Conservation (phyloP, 2,329 filamentous ascomycete genomes). For the Paecilomyces niveus region DNA sequence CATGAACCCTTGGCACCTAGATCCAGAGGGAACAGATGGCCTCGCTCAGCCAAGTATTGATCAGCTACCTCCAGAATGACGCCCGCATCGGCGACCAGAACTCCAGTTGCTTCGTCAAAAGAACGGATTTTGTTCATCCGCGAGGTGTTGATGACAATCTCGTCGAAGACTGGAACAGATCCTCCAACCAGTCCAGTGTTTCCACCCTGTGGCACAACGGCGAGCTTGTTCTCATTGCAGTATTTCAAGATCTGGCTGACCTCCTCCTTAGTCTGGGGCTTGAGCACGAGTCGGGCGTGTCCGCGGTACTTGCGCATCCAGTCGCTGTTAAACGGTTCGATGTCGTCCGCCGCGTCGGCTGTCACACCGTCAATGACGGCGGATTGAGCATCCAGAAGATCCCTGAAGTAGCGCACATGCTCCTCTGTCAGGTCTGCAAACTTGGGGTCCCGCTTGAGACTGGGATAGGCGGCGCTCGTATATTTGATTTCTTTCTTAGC, state of each 20-base stretch:
- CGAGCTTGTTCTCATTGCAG: constrained; percentile 87
- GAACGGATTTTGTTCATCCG: constrained; percentile 87
- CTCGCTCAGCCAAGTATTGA: constrained; percentile 71
- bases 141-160: constrained; percentile 86
- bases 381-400: constrained; percentile 68
- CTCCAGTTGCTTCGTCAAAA: constrained; percentile 88
- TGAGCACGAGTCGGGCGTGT: constrained; percentile 78
- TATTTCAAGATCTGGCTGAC: constrained; percentile 87
- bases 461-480: constrained; percentile 75
- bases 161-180: constrained; percentile 94
- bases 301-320: constrained; percentile 99
- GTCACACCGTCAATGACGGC: constrained; percentile 81
- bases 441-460: constrained; percentile 68
- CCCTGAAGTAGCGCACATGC: constrained; percentile 76
- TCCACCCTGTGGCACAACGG: constrained; percentile 92
- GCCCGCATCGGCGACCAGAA: constrained; percentile 83
- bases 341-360: constrained; percentile 65
- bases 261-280: constrained; percentile 75
- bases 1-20: constrained; percentile 97
- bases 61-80: constrained; percentile 86
- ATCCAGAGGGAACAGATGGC: constrained; percentile 90
- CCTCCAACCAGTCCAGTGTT: constrained; percentile 96
- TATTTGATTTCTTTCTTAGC: constrained; percentile 51
- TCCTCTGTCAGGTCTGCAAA: constrained; percentile 65
- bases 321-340: constrained; percentile 89